These are phyloP conservation scores for Pseudomicrostroma phylloplanum DNA, from an alignment of 1,284 basidiomycete species.

Conservation along the genomic window DNA sequence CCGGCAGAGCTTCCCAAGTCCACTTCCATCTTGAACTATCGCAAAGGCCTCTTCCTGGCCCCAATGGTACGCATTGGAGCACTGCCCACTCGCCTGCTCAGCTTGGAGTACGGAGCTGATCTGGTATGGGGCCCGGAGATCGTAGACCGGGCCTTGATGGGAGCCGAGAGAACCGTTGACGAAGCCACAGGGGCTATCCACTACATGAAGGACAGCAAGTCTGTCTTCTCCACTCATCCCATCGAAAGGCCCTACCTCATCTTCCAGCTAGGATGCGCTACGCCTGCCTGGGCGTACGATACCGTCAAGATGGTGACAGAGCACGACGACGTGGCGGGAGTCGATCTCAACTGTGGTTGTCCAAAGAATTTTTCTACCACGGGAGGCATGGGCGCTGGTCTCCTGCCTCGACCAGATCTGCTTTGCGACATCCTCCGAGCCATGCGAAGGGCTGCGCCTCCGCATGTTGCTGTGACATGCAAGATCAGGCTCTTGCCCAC, in stretches of 20 bases:
- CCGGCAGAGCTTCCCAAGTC: conserved; percentile 7
- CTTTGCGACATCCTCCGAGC: conserved; percentile 64
- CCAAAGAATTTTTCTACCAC: conserved; percentile 94
- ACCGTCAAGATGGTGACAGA: conserved; percentile 78
- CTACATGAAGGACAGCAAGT: conserved; percentile 65
- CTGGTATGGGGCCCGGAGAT: conserved; percentile 97
- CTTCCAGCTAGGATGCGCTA: conserved; percentile 79
- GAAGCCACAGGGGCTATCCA: conserved; percentile 81
- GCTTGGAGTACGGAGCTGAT: conserved; percentile 85
- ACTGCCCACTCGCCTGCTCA: conserved; percentile 72
- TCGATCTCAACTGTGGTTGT: conserved; percentile 82
- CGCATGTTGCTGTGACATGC: conserved; percentile 45
- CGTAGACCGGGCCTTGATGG: conserved; percentile 91
- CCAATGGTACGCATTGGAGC: conserved; percentile 48
- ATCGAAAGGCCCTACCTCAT: conserved; percentile 59
- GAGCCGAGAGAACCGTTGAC: conserved; percentile 73
- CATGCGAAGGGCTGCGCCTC: conserved; percentile 57
- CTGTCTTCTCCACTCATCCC: conserved; percentile 87
- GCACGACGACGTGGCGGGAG: conserved; percentile 71
- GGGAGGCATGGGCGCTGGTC: conserved; percentile 90
- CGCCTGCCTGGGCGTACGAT: conserved; percentile 81
- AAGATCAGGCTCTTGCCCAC: conserved; percentile 86
- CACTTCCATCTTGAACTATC: conserved; percentile 12
- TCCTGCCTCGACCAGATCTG: conserved; percentile 83
- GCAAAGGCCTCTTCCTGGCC: conserved; percentile 42